phyloP scores from a whole-genome alignment of 2,329 filamentous ascomycete genomes.

The Dactylella cylindrospora region DNA sequence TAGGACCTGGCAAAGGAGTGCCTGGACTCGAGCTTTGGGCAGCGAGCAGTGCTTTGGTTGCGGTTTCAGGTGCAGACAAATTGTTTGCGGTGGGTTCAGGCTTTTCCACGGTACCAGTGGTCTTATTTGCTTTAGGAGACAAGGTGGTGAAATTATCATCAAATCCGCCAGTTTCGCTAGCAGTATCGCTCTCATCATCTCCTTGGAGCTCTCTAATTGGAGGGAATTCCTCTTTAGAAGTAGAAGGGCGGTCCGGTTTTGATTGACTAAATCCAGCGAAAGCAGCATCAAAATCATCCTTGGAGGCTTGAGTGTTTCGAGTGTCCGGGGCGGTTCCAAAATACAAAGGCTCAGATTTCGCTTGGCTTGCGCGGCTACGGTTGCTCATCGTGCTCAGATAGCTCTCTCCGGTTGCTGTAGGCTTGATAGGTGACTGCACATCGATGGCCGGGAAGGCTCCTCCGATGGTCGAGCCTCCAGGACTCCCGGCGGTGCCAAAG shows the following conservation, averaged over 20 bases:
- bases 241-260: slow-evolving; percentile 56
- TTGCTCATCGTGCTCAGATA: slow-evolving; percentile 55
- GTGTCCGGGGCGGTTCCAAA: slow-evolving; percentile 49
- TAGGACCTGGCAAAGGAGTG: slow-evolving; percentile 57
- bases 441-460: slow-evolving; percentile 56
- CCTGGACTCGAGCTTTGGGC: slow-evolving; percentile 49
- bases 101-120: slow-evolving; percentile 52
- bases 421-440: slow-evolving; percentile 54
- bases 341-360: slow-evolving; percentile 54
- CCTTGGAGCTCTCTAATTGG: slow-evolving; percentile 84
- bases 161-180: slow-evolving; percentile 78
- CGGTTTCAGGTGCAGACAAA: slow-evolving; percentile 52
- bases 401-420: slow-evolving; percentile 55
- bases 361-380: slow-evolving; percentile 53
- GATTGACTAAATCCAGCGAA: slow-evolving; percentile 71
- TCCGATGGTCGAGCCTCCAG: slow-evolving; percentile 50
- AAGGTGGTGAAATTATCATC: slow-evolving; percentile 85
- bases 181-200: slow-evolving; percentile 81
- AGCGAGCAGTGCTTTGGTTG: slow-evolving; percentile 50
- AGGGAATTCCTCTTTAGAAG: slow-evolving; percentile 78
- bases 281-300: slow-evolving; percentile 81
- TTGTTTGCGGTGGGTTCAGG: slow-evolving; percentile 51
- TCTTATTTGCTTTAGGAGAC: slow-evolving; percentile 53
- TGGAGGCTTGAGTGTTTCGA: slow-evolving; percentile 55
- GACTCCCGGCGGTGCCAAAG: slow-evolving; percentile 50